These are phyloP conservation scores for Penicillium canariense DNA, from an alignment of 495 filamentous ascomycete species.

Conservation along the genomic window DNA sequence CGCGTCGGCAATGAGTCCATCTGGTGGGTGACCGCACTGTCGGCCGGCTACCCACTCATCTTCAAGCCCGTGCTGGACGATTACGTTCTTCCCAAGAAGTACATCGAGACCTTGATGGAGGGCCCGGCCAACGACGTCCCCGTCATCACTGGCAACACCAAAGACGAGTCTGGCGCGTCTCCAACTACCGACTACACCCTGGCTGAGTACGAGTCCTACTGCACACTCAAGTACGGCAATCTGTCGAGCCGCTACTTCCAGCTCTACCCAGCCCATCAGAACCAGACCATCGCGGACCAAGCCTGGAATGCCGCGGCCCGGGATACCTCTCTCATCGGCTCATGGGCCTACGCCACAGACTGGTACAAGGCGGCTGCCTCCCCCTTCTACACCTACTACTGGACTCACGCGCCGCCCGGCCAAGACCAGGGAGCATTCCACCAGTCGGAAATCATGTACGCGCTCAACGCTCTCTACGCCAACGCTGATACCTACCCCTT, in stretches of 20 bases:
- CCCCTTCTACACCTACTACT: constrained; percentile 34
- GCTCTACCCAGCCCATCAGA: constrained; percentile 23
- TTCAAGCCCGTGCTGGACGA: constrained; percentile 32
- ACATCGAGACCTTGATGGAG: constrained; percentile 24
- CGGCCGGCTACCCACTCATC: constrained; percentile 23
- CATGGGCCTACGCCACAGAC: constrained; percentile 26
- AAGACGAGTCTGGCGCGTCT: constrained; percentile 30
- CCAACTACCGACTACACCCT: constrained; percentile 22
- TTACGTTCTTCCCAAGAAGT: constrained; percentile 28
- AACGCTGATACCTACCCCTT: constrained; percentile 25
- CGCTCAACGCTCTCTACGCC: constrained; percentile 27
- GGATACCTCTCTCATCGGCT: constrained; percentile 22
- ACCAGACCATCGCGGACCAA: constrained; percentile 18
- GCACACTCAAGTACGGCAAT: constrained; percentile 25
- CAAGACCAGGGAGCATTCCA: constrained; percentile 30
- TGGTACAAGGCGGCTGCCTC: constrained; percentile 27
- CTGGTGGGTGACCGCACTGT: constrained; percentile 29
- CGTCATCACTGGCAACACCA: constrained; percentile 32
- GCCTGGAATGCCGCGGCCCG: constrained; percentile 31
- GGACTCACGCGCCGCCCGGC: constrained; percentile 30
- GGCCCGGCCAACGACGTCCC: constrained; percentile 39
- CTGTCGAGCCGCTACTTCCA: constrained; percentile 23
- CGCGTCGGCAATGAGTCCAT: constrained; percentile 23
- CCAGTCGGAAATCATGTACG: constrained; percentile 33
- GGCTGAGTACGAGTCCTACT: constrained; percentile 23